phyloP scores from a whole-genome alignment of 192 early-diverging fungal genomes.

The Umbelopsis isabellina region DNA sequence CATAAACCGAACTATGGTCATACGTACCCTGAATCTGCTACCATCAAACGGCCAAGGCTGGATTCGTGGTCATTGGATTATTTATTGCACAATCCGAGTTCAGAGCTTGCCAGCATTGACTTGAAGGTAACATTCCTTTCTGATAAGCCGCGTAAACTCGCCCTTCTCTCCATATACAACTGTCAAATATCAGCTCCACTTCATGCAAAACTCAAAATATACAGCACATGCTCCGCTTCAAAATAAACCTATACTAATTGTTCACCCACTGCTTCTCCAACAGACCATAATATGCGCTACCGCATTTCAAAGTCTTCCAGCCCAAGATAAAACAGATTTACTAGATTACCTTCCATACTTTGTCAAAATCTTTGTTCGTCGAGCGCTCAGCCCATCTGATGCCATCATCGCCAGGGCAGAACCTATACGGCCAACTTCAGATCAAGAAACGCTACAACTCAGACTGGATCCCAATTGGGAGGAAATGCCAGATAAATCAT shows the following conservation, averaged over 20 bases:
- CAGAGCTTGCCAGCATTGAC: constrained; percentile 4
- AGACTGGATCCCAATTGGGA: constrained; percentile 15
- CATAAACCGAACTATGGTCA: constrained; percentile 12
- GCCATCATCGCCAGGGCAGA: constrained; percentile 4
- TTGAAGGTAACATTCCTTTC: not conserved
- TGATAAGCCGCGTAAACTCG: no score
- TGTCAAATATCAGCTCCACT: constrained; percentile 10
- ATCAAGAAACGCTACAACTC: constrained; percentile 15
- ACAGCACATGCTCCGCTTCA: constrained; percentile 4
- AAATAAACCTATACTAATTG: not conserved
- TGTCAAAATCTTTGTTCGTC: constrained; percentile 16
- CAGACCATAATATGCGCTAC: constrained; percentile 17
- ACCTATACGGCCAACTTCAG: constrained; percentile 14
- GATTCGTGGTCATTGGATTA: constrained; percentile 18
- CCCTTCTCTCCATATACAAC: no score
- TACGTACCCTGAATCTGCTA: constrained; percentile 3
- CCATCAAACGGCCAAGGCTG: constrained; percentile 7
- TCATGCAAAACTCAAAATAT: not conserved
- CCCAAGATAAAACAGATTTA: constrained; percentile 7
- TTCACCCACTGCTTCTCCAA: not conserved
- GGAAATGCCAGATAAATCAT: constrained; percentile 5
- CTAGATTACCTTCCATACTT: constrained; percentile 14
- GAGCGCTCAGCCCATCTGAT: constrained; percentile 8
- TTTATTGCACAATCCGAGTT: constrained; percentile 17
- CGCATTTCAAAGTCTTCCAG: not conserved